Base-by-base conservation (phyloP, 2,329 filamentous ascomycete species). In the Penicillium vulpinum region DNA sequence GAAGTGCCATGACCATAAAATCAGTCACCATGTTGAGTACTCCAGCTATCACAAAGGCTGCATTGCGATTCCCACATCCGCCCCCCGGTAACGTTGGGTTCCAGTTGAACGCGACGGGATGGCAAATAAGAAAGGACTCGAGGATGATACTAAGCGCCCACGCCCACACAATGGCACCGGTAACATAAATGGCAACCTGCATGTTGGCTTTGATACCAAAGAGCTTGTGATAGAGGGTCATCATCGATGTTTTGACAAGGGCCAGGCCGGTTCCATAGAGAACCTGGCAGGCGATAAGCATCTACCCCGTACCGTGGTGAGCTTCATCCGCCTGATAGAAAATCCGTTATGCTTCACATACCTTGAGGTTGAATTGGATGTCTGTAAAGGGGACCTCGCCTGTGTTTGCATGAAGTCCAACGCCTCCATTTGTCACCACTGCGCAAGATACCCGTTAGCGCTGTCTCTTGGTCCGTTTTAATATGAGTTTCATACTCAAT, bases 171-270 rank as follows among this genome's bases (percentile, higher is more conserved):
- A 60, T 51, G 9, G 44, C 36, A 4, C 35, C 18, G 13, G 43
- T 46, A 10, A 66, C 54, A 11, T 61, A 63, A 18, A 67, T 63
- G 3, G 62, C 62, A 26, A 71, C 56, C n/a, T 66, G 59, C 43
- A 71, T 62, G 31, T 60, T 66, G 44, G 13, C 22, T 28, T 69
- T 65, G 22, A 67, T 69, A 24, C 69, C 53, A 46, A 71, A 63
- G 13, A 71, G 60, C 7, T 65, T 67, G 15, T 60, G 57, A 47
- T 67, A 70, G 29, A 67, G 65, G 35, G 68, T 47, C 41, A 68
- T 65, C 41, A 69, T 62, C 4, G 67, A 62, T 11, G 65, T 44
- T 10, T 69, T 64, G 48, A 65, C 66, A n/a, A 67, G 53, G 9
- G 58, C 56, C 36, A 70, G 69, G 11, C 61, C 59, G 51, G 58